Evolutionary conservation across 257 asterid species (phyloP).

Genomic region (Echites panduratus): DNA sequence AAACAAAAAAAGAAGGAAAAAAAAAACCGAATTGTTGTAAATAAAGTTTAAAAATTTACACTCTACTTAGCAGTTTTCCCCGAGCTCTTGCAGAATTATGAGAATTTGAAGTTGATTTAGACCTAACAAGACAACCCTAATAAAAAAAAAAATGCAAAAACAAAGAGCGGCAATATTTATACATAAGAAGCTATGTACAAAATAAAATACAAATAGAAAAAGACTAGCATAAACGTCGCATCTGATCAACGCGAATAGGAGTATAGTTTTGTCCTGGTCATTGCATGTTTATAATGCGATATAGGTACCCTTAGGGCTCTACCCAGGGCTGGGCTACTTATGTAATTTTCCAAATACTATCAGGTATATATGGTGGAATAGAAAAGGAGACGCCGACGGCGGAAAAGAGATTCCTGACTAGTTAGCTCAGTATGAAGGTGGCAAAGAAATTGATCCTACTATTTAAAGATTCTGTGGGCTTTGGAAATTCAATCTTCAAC

Average conservation of each 20-base stretch:
- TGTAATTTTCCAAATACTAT: neutral
- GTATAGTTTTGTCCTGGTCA: too few relatives aligned
- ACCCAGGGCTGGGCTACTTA: neutral
- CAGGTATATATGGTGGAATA: neutral
- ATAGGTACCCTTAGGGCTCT: too few relatives aligned
- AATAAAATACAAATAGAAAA: too few relatives aligned
- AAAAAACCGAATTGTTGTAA: neutral
- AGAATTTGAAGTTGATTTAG: neutral
- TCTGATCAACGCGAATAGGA: too few relatives aligned
- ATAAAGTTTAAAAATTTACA: neutral
- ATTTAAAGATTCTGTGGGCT: conserved; percentile 51
- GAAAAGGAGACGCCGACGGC: neutral
- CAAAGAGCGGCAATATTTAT: neutral
- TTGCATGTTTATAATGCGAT: too few relatives aligned
- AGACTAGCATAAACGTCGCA: too few relatives aligned
- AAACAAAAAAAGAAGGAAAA: neutral
- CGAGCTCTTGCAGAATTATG: neutral
- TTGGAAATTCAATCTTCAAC: conserved; percentile 43
- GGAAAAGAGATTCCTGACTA: neutral
- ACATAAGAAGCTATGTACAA: too few relatives aligned
- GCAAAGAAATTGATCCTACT: conserved; percentile 56
- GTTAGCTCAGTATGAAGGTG: conserved; percentile 12
- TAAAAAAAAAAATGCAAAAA: neutral
- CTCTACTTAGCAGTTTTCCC: neutral
- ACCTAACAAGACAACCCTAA: neutral